phyloP scores from a whole-genome alignment of 106 monocot genomes.

The Dendrobium huoshanense region DNA sequence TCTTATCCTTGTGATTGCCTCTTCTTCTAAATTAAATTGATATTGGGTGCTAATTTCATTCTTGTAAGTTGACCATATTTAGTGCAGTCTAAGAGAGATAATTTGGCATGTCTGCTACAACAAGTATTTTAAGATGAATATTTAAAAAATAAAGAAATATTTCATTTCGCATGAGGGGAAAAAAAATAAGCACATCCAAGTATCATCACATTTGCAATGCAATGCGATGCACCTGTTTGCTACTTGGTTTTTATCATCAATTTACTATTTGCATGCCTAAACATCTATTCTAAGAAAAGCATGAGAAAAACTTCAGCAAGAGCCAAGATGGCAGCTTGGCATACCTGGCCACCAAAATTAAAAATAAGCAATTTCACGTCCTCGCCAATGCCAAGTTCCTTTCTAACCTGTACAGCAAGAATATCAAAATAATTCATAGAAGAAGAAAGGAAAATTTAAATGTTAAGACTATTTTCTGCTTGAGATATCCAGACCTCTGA shows the following conservation, averaged over 20 bases:
- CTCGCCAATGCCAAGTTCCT: conserved; percentile 61
- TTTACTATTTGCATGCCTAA: not conserved
- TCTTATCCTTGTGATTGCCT: no score
- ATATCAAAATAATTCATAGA: not conserved
- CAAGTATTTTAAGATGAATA: not conserved
- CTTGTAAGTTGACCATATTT: no score
- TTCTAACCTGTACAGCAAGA: conserved; percentile 57
- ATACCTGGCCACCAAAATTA: conserved; percentile 94
- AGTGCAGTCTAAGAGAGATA: no score
- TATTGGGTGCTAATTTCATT: no score
- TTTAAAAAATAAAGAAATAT: not conserved
- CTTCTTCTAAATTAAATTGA: no score
- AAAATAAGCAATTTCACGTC: conserved; percentile 73
- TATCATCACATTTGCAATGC: not conserved
- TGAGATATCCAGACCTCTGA: conserved; percentile 33
- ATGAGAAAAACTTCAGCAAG: not conserved
- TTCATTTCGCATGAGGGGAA: no score
- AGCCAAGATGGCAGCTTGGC: not conserved
- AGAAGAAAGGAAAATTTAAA: not conserved
- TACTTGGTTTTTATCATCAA: no score
- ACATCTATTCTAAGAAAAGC: not conserved
- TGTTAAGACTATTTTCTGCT: not conserved
- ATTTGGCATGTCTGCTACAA: no score
- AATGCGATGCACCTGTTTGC: not conserved
- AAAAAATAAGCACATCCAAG: not conserved